Evolutionary conservation across 2,329 filamentous ascomycete genomes (phyloP).

Genomic region (Parastagonospora avenae): DNA sequence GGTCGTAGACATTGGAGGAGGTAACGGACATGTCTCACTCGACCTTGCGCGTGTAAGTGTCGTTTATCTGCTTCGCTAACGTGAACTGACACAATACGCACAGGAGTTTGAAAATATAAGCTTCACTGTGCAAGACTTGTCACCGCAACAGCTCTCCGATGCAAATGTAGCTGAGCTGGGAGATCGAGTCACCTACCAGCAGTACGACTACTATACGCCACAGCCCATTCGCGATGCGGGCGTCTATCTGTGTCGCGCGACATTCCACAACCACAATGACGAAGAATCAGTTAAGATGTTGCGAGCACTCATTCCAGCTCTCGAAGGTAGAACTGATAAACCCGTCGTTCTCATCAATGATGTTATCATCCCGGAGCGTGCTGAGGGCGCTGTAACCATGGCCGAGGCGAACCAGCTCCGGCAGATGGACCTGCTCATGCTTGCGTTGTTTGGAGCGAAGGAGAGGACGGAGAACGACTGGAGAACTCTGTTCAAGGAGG

Average conservation of each 20-base stretch:
- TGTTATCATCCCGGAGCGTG: slow-evolving; percentile 5
- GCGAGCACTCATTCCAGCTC: slow-evolving; percentile 56
- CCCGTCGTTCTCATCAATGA: slow-evolving; percentile 9
- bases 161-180: background rate
- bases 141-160: slow-evolving; percentile 1
- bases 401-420: slow-evolving; percentile 3
- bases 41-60: slow-evolving; percentile 5
- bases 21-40: slow-evolving; percentile 5
- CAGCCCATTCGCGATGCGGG: slow-evolving; percentile 54
- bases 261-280: slow-evolving; percentile 64
- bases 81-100: background rate
- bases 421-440: slow-evolving; percentile 6
- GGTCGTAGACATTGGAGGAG: slow-evolving; percentile 11
- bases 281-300: slow-evolving; percentile 38
- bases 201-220: slow-evolving; percentile 61
- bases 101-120: background rate
- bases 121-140: slow-evolving; percentile 8
- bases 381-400: slow-evolving; percentile 1
- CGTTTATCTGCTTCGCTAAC: background rate
- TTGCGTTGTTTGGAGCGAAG: slow-evolving; percentile 3
- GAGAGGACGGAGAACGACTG: slow-evolving; percentile 3
- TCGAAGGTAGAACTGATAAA: slow-evolving; percentile 46
- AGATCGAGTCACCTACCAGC: slow-evolving; percentile 36
- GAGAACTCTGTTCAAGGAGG: background rate
- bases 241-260: slow-evolving; percentile 61